These are phyloP conservation scores for Calonectria honghensis DNA, from an alignment of 2,329 filamentous ascomycete species.

Conservation along the genomic window DNA sequence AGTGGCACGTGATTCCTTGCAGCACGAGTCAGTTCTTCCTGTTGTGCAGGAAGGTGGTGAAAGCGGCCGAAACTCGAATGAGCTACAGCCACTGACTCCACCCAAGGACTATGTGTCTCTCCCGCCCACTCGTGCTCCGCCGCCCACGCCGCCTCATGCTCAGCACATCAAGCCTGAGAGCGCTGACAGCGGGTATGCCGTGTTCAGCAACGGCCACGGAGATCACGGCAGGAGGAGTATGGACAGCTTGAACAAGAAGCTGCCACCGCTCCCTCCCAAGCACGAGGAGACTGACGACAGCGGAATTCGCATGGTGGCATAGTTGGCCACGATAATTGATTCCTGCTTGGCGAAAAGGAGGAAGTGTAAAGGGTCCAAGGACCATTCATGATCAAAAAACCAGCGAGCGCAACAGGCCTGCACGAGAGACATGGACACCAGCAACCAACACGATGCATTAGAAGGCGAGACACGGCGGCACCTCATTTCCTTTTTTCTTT, in stretches of 20 bases:
- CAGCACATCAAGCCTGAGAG: conserved; percentile 65
- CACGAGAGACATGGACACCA: conserved; percentile 53
- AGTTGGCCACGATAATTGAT: conserved; percentile 52
- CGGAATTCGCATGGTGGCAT: conserved; percentile 58
- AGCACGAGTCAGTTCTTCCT: conserved; percentile 78
- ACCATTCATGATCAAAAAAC: conserved; percentile 52
- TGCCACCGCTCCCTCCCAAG: conserved; percentile 73
- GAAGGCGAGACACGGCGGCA: conserved; percentile 54
- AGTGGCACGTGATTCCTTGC: conserved; percentile 71
- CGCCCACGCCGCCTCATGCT: conserved; percentile 60
- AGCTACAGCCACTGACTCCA: conserved; percentile 64
- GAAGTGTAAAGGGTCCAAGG: conserved; percentile 35
- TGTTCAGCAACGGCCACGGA: conserved; percentile 58
- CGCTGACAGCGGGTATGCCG: conserved; percentile 69
- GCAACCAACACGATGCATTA: conserved; percentile 55
- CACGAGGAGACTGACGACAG: conserved; percentile 53
- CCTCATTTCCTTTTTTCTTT: conserved; percentile 44
- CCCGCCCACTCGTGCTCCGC: conserved; percentile 67
- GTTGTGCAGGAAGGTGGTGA: conserved; percentile 95
- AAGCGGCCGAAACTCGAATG: conserved; percentile 63
- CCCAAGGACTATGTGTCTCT: conserved; percentile 60
- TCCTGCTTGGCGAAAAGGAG: conserved; percentile 49
- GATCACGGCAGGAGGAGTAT: conserved; percentile 66
- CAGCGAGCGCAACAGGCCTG: conserved; percentile 48
- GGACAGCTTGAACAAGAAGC: conserved; percentile 76